Conservation (phyloP, 371 early-diverging fungal genomes). For the Rhizopus microsporus region DNA sequence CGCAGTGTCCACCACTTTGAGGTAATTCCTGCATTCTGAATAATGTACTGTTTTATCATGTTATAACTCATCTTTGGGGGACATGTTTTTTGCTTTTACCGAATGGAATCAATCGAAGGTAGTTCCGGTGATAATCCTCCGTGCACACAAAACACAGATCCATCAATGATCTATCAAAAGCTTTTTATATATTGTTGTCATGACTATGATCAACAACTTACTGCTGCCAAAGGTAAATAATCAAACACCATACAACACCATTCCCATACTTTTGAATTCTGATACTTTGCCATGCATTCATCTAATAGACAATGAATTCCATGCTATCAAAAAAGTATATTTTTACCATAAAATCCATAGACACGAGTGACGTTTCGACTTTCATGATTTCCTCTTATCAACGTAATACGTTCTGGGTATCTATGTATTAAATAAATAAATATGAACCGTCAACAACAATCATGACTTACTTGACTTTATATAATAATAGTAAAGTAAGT, state of each 20-base stretch:
- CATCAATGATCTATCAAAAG: constrained; percentile 21
- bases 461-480: constrained; percentile 81
- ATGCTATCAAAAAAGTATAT: background rate
- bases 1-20: constrained; percentile 52
- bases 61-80: background rate
- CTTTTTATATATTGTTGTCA: background rate
- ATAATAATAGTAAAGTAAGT: constrained; percentile 87
- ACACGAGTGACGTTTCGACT: constrained; percentile 98
- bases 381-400: constrained; percentile 99
- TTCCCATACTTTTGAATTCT: constrained; percentile 98
- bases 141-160: constrained; percentile 95
- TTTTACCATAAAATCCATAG: constrained; percentile 97
- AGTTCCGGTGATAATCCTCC: constrained; percentile 99
- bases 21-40: constrained; percentile 55
- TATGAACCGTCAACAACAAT: background rate
- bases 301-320: constrained; percentile 19
- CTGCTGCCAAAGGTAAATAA: constrained; percentile 96
- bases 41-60: constrained; percentile 85
- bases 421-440: constrained; percentile 12
- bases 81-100: constrained; percentile 23
- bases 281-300: constrained; percentile 92
- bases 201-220: constrained; percentile 32
- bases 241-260: constrained; percentile 99
- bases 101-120: constrained; percentile 52
- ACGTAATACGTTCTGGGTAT: constrained; percentile 96